Conservation (phyloP, 169 alveolate genomes). For the Perkinsus marinus region DNA sequence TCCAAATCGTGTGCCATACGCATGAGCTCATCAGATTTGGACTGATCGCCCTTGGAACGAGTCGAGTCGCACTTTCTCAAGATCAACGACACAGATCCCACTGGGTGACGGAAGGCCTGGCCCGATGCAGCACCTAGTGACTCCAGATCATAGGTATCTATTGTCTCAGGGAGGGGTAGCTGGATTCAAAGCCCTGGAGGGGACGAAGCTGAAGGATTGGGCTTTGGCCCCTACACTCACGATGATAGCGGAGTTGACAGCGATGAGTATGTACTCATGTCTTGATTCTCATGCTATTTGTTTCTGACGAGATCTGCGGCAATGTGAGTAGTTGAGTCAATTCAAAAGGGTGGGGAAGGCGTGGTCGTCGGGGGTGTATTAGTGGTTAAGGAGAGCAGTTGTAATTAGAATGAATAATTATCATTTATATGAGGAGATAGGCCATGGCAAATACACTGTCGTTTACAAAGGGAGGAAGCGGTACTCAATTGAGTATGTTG, state of each 20-base stretch:
- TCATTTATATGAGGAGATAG: slow-evolving; percentile 67
- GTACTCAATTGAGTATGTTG: slow-evolving; percentile 57
- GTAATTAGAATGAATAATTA: slow-evolving; percentile 51
- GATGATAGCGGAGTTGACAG: background rate
- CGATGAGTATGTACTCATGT: background rate
- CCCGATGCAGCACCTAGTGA: background rate
- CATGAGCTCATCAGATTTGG: background rate
- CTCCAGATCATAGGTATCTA: background rate
- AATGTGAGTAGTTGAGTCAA: too few species aligned
- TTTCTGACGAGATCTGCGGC: too few species aligned
- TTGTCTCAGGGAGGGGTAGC: background rate
- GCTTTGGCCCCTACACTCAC: background rate
- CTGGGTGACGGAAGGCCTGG: background rate
- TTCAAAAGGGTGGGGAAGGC: too few species aligned
- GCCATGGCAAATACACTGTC: slow-evolving; percentile 54
- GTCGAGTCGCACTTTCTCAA: background rate
- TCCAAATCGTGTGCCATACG: too few species aligned
- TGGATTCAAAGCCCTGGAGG: background rate
- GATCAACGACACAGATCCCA: background rate
- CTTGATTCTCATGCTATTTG: background rate
- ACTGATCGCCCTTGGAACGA: background rate
- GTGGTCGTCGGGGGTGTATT: too few species aligned
- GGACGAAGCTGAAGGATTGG: background rate
- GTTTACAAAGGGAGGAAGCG: slow-evolving; percentile 68
- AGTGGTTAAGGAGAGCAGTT: background rate